Conservation (phyloP, 768 basidiomycete genomes). For the Naganishia onofrii region DNA sequence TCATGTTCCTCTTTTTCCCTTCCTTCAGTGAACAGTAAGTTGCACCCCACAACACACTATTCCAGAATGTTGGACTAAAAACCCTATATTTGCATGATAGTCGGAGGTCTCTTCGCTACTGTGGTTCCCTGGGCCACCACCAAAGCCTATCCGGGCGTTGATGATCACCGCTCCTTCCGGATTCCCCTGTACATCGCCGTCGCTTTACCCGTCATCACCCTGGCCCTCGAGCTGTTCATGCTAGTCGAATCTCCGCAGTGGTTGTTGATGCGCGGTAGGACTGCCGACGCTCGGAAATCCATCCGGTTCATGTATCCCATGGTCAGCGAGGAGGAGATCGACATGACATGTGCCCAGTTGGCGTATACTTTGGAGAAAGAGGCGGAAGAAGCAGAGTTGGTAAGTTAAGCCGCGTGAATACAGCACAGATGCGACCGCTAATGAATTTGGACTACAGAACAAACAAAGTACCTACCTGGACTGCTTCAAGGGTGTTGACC, state of each 20-base stretch:
- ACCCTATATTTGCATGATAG: too few species aligned
- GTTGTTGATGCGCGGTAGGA: slow-evolving; percentile 30
- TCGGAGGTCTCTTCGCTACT: slow-evolving; percentile 32
- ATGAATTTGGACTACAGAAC: not conserved
- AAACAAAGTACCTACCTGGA: slow-evolving; percentile 25
- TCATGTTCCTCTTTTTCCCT: not conserved
- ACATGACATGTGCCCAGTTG: slow-evolving; percentile 9
- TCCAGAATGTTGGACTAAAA: too few species aligned
- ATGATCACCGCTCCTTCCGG: slow-evolving; percentile 26
- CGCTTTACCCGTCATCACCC: slow-evolving; percentile 30
- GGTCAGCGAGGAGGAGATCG: slow-evolving; percentile 16
- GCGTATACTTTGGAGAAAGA: slow-evolving; percentile 34
- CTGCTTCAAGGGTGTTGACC: slow-evolving; percentile 33
- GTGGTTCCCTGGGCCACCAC: slow-evolving; percentile 32
- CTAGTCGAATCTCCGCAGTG: slow-evolving; percentile 38
- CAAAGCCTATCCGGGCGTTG: slow-evolving; percentile 16
- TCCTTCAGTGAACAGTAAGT: slow-evolving; percentile 1
- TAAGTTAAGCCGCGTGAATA: not conserved
- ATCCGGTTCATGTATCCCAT: slow-evolving; percentile 19
- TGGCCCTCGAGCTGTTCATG: slow-evolving; percentile 31
- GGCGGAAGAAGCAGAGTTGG: slow-evolving; percentile 8
- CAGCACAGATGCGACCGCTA: too few species aligned
- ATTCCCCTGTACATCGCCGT: slow-evolving; percentile 35
- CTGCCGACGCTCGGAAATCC: slow-evolving; percentile 20
- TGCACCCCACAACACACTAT: too few species aligned